Percentiles rank a stretch among this genome's conserved stretches.
Evolutionary conservation across 148 eudicot genomes (phyloP).

Genomic region (Persicaria maculosa): DNA sequence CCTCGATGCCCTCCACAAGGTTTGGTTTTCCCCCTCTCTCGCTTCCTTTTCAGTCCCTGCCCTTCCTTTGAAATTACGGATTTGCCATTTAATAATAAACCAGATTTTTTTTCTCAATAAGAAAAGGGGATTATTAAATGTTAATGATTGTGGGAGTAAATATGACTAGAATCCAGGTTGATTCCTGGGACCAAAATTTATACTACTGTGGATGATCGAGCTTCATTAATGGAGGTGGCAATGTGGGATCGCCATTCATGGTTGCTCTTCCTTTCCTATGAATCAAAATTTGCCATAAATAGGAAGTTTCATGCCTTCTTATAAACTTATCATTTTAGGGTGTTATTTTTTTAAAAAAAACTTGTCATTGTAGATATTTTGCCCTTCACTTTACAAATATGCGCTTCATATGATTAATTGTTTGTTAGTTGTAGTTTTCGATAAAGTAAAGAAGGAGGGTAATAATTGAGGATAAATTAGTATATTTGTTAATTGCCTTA

Average conservation of each 20-base stretch:
- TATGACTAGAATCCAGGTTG: background rate
- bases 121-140: background rate
- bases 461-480: too few relatives aligned
- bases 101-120: background rate
- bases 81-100: background rate
- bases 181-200: slow-evolving; percentile 11
- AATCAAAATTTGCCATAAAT: background rate
- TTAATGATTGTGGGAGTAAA: slow-evolving; percentile 13
- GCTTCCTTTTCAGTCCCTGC: background rate
- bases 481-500: too few relatives aligned
- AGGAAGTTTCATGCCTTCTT: background rate
- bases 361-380: too few relatives aligned
- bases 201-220: background rate
- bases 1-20: slow-evolving; percentile 87
- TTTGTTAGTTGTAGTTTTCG: too few relatives aligned
- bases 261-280: background rate
- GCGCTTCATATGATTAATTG: too few relatives aligned
- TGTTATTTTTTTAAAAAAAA: too few relatives aligned
- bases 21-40: slow-evolving; percentile 13
- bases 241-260: background rate
- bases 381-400: too few relatives aligned
- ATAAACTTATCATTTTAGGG: too few relatives aligned
- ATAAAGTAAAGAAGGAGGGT: too few relatives aligned
- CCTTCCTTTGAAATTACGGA: background rate
- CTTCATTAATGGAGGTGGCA: slow-evolving; percentile 9